These are phyloP conservation scores for Pseudocercospora vitis DNA, from an alignment of 2,329 filamentous ascomycete genomes.

Conservation along the genomic window DNA sequence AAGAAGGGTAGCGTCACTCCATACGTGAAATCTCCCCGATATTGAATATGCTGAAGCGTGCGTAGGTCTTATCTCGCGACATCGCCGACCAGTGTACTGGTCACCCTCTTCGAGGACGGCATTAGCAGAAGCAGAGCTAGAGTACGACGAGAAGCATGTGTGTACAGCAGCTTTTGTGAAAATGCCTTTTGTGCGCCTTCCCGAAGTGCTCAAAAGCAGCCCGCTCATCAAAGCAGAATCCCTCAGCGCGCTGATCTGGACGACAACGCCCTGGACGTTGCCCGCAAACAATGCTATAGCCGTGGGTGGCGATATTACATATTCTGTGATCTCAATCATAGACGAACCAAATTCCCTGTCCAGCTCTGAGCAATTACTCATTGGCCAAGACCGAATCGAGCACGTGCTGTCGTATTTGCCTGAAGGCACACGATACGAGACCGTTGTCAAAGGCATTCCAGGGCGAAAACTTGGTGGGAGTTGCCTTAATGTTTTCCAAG, in stretches of 20 bases:
- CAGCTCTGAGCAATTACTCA: conserved; percentile 55
- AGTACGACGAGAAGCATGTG: conserved; percentile 74
- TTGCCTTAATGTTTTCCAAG: conserved; percentile 36
- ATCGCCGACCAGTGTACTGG: conserved; percentile 84
- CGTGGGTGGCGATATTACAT: conserved; percentile 71
- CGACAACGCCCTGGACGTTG: conserved; percentile 95
- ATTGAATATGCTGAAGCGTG: conserved; percentile 8
- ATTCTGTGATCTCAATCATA: conserved; percentile 47
- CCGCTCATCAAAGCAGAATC: conserved; percentile 47
- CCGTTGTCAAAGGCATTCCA: conserved; percentile 58
- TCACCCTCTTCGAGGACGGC: conserved; percentile 76
- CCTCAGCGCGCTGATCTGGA: conserved; percentile 90
- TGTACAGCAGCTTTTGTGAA: conserved; percentile 76
- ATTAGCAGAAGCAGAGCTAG: conserved; percentile 79
- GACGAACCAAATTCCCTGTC: neutral
- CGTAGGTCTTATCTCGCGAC: conserved; percentile 69
- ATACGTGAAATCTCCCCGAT: neutral
- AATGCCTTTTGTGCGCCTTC: conserved; percentile 63
- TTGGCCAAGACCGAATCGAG: conserved; percentile 71
- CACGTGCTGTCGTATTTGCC: conserved; percentile 52
- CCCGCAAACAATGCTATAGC: conserved; percentile 91
- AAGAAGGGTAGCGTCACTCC: conserved; percentile 47
- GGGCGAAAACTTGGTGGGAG: conserved; percentile 64
- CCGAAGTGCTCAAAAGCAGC: conserved; percentile 42
- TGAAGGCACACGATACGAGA: conserved; percentile 44